Evolutionary conservation across 176 grass and related monocot species (phyloP).

Genomic region (Microstegium vimineum): DNA sequence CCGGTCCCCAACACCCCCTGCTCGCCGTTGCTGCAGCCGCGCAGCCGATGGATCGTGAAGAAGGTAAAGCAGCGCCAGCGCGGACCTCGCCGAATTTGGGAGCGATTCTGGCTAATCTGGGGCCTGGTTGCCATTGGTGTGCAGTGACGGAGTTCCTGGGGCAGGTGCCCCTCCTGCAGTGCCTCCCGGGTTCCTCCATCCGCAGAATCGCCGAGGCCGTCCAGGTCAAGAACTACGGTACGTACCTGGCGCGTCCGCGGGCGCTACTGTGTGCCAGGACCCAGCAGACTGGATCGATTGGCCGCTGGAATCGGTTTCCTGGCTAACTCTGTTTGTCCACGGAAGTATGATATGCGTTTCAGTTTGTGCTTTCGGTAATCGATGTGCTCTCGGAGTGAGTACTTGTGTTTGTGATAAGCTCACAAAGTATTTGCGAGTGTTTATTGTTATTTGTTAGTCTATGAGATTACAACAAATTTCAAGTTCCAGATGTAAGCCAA

Average conservation of each 20-base stretch:
- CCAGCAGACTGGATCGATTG: not conserved
- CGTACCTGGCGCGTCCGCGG: not conserved
- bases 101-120: slow-evolving; percentile 25
- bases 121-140: slow-evolving; percentile 35
- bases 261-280: not conserved
- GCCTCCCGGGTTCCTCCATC: slow-evolving; percentile 77
- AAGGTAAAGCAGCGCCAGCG: slow-evolving; percentile 48
- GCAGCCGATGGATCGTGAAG: slow-evolving; percentile 50
- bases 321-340: not conserved
- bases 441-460: not conserved
- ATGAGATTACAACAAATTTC: not conserved
- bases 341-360: not conserved
- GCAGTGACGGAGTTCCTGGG: slow-evolving; percentile 95
- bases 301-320: not conserved
- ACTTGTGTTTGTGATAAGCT: not conserved
- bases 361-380: not conserved
- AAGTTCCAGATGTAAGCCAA: not conserved
- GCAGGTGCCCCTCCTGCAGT: slow-evolving; percentile 90
- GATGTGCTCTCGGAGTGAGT: not conserved
- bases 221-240: slow-evolving; percentile 62
- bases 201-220: slow-evolving; percentile 67
- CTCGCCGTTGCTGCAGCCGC: not conserved
- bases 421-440: not conserved
- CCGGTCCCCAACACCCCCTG: not conserved
- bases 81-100: slow-evolving; percentile 23